phyloP scores from a whole-genome alignment of 1,139 yeast genomes.

The Scheffersomyces segobiensis region DNA sequence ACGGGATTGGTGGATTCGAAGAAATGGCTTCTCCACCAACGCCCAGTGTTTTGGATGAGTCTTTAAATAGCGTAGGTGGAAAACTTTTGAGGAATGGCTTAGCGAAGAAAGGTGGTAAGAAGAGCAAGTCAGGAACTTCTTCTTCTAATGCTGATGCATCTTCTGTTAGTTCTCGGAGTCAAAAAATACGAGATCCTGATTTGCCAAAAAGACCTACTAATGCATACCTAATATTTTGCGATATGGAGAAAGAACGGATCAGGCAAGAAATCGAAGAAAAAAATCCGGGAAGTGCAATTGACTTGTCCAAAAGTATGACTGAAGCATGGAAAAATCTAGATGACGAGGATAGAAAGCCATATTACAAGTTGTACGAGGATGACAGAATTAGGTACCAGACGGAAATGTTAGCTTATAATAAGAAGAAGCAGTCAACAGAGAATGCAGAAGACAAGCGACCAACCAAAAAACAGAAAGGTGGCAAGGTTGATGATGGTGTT shows the following conservation, averaged over 20 bases:
- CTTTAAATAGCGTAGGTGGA: slow-evolving; percentile 21
- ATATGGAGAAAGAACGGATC: slow-evolving; percentile 74
- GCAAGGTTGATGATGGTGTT: slow-evolving; percentile 6
- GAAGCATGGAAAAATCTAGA: slow-evolving; percentile 83
- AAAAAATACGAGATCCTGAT: slow-evolving; percentile 67
- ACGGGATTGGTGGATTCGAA: slow-evolving; percentile 31
- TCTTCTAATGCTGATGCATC: slow-evolving; percentile 4
- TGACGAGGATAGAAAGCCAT: slow-evolving; percentile 73
- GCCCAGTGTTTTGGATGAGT: slow-evolving; percentile 37
- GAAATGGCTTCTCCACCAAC: slow-evolving; percentile 47
- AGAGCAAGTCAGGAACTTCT: slow-evolving; percentile 9
- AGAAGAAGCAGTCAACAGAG: slow-evolving; percentile 25
- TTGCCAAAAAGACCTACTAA: slow-evolving; percentile 89
- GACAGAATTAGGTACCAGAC: slow-evolving; percentile 74
- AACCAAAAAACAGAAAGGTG: slow-evolving; percentile 12
- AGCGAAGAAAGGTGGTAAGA: slow-evolving; percentile 22
- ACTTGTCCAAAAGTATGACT: slow-evolving; percentile 74
- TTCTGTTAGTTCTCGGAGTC: slow-evolving; percentile 12
- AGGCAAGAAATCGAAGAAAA: slow-evolving; percentile 51
- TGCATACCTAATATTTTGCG: slow-evolving; percentile 86
- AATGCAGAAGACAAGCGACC: slow-evolving; percentile 9
- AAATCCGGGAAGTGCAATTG: slow-evolving; percentile 53
- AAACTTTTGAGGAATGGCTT: slow-evolving; percentile 23
- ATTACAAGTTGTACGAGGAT: slow-evolving; percentile 73
- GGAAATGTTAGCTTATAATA: slow-evolving; percentile 68